Conservation (phyloP, 2,329 filamentous ascomycete species). For the Trichothecium roseum region DNA sequence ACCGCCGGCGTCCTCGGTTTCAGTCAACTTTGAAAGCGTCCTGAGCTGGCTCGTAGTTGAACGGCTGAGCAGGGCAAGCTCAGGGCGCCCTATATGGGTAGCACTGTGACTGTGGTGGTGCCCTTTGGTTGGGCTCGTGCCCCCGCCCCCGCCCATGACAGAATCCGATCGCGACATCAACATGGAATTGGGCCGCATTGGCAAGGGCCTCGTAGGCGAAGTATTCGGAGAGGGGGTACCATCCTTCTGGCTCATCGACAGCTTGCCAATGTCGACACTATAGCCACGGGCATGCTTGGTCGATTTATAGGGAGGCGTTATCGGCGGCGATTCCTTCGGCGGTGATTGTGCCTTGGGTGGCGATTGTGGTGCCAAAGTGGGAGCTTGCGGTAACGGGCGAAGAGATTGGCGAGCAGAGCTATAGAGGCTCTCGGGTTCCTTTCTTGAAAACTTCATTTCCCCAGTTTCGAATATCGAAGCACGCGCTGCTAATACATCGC, state of each 20-base stretch:
- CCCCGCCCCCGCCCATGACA: constrained; percentile 25
- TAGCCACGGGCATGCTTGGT: constrained; percentile 46
- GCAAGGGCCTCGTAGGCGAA: constrained; percentile 28
- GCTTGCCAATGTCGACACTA: constrained; percentile 51
- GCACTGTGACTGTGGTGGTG: constrained; percentile 19
- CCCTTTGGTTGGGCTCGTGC: constrained; percentile 17
- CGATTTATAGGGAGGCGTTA: constrained; percentile 11
- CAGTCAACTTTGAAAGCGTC: constrained; percentile 73
- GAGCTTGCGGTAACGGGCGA: constrained; percentile 60
- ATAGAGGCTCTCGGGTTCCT: constrained; percentile 53
- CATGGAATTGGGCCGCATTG: constrained; percentile 50
- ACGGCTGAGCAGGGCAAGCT: constrained; percentile 72
- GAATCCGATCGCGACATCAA: constrained; percentile 48
- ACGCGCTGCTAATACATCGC: constrained; percentile 50
- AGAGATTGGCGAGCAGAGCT: constrained; percentile 66
- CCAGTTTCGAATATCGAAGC: constrained; percentile 36
- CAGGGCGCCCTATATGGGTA: constrained; percentile 49
- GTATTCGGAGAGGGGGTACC: constrained; percentile 26
- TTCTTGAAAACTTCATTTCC: constrained; percentile 31
- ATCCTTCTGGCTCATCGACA: constrained; percentile 37
- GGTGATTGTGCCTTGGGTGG: constrained; percentile 18
- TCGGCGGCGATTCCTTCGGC: not conserved
- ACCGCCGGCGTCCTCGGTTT: constrained; percentile 65
- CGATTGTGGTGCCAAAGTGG: constrained; percentile 33
- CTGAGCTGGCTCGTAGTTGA: constrained; percentile 86